Base-by-base conservation (phyloP, 495 filamentous ascomycete species). In the Pyrenula aspistea region DNA sequence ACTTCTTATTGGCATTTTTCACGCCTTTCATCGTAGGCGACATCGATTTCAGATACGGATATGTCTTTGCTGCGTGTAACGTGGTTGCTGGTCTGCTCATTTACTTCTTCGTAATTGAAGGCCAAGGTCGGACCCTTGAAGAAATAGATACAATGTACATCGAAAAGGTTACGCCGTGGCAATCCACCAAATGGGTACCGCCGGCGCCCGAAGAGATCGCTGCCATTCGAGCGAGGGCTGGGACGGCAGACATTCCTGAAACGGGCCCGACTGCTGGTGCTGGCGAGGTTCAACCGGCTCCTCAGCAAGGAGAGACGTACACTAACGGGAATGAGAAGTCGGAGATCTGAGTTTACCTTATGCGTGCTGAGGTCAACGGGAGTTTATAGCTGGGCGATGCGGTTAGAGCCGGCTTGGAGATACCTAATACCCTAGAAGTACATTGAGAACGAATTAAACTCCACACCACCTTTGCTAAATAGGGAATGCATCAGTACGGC, bases 71-170 rank as follows among this genome's bases (percentile, higher is more conserved):
- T 2, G 81, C 66, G 2, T 88, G 83, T 73, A 85, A 81, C 65
- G 69, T 87, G 59, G 70, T 76, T 2, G 87, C 75, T 19, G 76
- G 77, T n/a, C 53, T 84, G 2, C 64, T 88, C 24, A 83, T 88
- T 51, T 92, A 82, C 71, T 85, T 92, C 74, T 92, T 88, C 71
- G 77, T 90, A 59, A 83, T 81, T 66, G 88, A 93, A 68, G 82
- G 77, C 22, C 74, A 80, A 59, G 80, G 82, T 53, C 74, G 83
- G 36, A 82, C 79, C 36, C 76, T 92, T 49, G 87, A 91, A 74
- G 84, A 91, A 65, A 77, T 92, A 59, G 89, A 94, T 68, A 89
- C 84, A 24, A 92, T 94, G 88, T 94, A 92, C 61, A 71, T 89
- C 54, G 63, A 83, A 24, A 73, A 79, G 56, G 77, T 90, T 53